Evolutionary conservation across 2,329 filamentous ascomycete species (phyloP).

Genomic region (Epichloe brachyelytri): DNA sequence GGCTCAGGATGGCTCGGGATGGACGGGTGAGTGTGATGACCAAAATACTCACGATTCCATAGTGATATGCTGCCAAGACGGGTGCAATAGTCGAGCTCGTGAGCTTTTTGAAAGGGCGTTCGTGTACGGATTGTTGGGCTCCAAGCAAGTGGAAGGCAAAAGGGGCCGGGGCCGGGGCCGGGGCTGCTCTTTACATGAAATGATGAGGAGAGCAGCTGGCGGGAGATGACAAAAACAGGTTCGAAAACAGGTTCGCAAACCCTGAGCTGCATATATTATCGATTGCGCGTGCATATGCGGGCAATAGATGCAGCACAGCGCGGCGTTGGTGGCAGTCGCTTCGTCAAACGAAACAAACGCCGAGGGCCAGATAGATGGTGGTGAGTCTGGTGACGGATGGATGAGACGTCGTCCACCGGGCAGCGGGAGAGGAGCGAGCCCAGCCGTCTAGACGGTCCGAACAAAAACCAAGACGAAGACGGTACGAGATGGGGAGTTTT

Average conservation of each 20-base stretch:
- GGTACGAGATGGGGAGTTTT: not conserved
- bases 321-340: not conserved
- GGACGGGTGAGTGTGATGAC: not conserved
- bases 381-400: not conserved
- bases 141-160: not conserved
- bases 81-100: not conserved
- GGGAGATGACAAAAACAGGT: not conserved
- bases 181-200: not conserved
- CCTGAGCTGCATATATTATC: not conserved
- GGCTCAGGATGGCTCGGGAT: not conserved
- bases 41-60: conserved; percentile 1
- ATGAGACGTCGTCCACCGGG: too few relatives aligned
- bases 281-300: not conserved
- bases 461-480: not conserved
- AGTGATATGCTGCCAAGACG: not conserved
- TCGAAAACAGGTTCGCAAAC: not conserved
- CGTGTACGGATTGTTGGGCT: not conserved
- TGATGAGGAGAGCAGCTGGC: not conserved
- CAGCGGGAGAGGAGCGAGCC: not conserved
- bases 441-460: not conserved
- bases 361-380: not conserved
- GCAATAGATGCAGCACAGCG: not conserved
- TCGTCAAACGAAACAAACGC: not conserved
- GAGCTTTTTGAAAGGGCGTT: not conserved
- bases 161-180: not conserved